Base-by-base conservation (phyloP, 352 stramenopile species). In the Pythium chondricola region DNA sequence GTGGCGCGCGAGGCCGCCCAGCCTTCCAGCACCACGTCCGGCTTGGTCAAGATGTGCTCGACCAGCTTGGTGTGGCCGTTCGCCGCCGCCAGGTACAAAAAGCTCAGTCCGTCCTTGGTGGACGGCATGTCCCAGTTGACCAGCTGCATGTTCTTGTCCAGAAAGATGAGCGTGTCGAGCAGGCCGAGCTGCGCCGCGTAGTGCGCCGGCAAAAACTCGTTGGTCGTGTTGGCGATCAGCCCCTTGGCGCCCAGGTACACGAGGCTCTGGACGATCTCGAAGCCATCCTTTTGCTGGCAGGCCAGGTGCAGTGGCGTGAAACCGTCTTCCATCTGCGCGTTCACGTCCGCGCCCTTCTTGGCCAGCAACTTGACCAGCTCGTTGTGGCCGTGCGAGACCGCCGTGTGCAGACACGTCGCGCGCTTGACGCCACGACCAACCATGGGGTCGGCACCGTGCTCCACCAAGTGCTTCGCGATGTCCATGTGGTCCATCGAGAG, bases 1-100 rank as follows among this genome's bases (percentile, higher is more conserved):
- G 79, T 63, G 2, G 71, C 76, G 25, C 65, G 57, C 6, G 50
- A 58, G 4, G 50, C 31, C 9, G 58, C 58, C 21, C 47, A 52
- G 7, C 51, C 58, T 50, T 65, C 51, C n/a, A 65, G 22, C 32
- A 50, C 29, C 16, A 61, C 37, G 18, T 46, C 46, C 2, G 24
- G 10, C 37, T 57, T 39, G 33, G 17, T 22, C 16, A 61, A 20
- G 22, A 65, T 46, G 22, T 61, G 46, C 24, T 48, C 33, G 2
- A 65, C 58, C 3, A 61, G 30, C 14, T 57, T 46, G 1, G 35
- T 33, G 27, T 58, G 52, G 31, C 58, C 58, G 37, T 67, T 67
- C 5, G 48, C 47, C 1, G 52, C 46, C 26, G 52, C 41, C 24
- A 61, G 38, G 48, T 58, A 62, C 5, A 67, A 32, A 22, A 61